These are phyloP conservation scores for Metschnikowia henanensis DNA, from an alignment of 805 yeast species.

Conservation along the genomic window DNA sequence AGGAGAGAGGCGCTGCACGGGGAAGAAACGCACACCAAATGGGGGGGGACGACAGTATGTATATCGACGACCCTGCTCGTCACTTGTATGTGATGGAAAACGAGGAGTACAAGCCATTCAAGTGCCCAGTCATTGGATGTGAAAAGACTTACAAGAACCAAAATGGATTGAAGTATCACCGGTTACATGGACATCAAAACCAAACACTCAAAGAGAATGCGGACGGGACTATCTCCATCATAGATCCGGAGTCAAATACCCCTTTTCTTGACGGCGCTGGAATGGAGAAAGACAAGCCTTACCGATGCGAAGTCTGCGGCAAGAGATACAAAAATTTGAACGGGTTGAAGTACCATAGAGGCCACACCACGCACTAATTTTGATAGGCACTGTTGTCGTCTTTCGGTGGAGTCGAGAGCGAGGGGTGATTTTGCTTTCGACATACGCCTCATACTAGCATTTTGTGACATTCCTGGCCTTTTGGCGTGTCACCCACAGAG, in stretches of 20 bases:
- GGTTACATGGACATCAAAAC: conserved; percentile 95
- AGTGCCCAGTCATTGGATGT: conserved; percentile 98
- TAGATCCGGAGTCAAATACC: conserved; percentile 86
- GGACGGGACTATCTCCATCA: conserved; percentile 89
- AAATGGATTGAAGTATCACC: conserved; percentile 94
- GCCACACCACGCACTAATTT: conserved; percentile 88
- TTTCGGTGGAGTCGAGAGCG: no score
- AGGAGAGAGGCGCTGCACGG: conserved; percentile 5
- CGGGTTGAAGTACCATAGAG: conserved; percentile 95
- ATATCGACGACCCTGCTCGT: conserved; percentile 96
- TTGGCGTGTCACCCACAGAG: no score
- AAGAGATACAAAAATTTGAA: conserved; percentile 94
- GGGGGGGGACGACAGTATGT: conserved; percentile 56
- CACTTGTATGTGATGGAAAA: conserved; percentile 90
- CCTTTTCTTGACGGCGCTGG: conserved; percentile 94
- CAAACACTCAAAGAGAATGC: conserved; percentile 88
- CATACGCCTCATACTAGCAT: no score
- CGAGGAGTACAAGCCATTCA: conserved; percentile 91
- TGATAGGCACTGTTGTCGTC: no score
- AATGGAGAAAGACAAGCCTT: conserved; percentile 96
- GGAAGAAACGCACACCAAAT: conserved; percentile 26
- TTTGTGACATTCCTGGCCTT: no score
- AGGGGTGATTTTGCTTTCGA: no score
- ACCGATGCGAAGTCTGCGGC: conserved; percentile 97
- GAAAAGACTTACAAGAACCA: conserved; percentile 97